Evolutionary conservation across 805 yeast species (phyloP), one percentile per base, ranked within the genome.

Genomic region (Ogataea populi-albae): DNA sequence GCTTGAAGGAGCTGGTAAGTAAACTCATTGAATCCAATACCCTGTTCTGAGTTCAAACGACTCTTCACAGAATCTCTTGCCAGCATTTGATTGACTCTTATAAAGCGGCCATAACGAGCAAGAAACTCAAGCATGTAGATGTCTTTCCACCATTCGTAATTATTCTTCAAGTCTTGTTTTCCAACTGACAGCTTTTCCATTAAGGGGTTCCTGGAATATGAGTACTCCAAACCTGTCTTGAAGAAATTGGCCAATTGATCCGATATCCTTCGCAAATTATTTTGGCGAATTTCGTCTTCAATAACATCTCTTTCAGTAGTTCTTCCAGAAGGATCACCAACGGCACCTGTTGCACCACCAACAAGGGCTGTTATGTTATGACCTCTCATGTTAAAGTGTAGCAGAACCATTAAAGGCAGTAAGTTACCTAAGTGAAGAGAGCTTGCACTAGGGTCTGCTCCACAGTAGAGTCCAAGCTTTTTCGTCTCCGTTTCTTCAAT

Each of bases 311-410:
- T 69, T 53, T 88, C 97, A 0, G 89, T 76, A 0, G 72, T 65
- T 48, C 96, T 70, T 0, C 98, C 98, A 35, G 96, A 86, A 6
- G 98, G 98, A 59, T 93, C 98, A 6, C 98, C 98, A 2, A 93
- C 95, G 9, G 75, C 73, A 6, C 96, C 98, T 0, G 98, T 93
- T 5, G 98, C 98, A 17, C 95, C 95, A 14, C 96, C 96, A 12
- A 93, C 88, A 5, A 91, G 59, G 0, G 91, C 87, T 5, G 81
- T 77, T n/a, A 87, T 77, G 41, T 75, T 73, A 56, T 88, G 96
- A 2, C 98, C 98, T 22, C 93, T 66, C 21, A 88, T 61, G 43
- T 77, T 78, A 59, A 88, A 88, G 59, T 93, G 96, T 28, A 93
- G 64, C 29, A 91, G 62, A 2, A 86, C 76, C 81, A 93, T 77